phyloP scores from a whole-genome alignment of 768 basidiomycete genomes.

The Lentinula aciculospora region DNA sequence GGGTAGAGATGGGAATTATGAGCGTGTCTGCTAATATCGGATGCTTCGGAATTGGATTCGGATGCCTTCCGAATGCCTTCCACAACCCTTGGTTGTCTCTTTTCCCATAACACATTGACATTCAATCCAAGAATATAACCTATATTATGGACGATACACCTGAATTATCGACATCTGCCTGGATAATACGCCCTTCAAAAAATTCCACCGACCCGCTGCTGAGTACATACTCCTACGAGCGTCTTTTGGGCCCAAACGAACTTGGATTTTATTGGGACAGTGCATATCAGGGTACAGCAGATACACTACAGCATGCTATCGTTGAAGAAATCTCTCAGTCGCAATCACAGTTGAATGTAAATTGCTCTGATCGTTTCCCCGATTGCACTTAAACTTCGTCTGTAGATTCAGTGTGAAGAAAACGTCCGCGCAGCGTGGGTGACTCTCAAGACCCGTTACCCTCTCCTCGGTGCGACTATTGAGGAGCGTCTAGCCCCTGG shows the following conservation, averaged over 20 bases:
- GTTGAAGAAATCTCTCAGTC: conserved; percentile 10
- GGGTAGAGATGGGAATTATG: too few relatives aligned
- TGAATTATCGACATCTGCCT: not conserved
- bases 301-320: conserved; percentile 25
- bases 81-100: too few relatives aligned
- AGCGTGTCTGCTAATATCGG: not conserved
- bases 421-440: conserved; percentile 41
- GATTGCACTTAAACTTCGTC: conserved; percentile 3
- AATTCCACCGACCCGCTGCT: not conserved
- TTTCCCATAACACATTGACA: not conserved
- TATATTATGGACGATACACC: not conserved
- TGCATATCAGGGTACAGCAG: conserved; percentile 20
- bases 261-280: conserved; percentile 15
- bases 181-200: not conserved
- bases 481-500: conserved; percentile 14
- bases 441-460: conserved; percentile 40
- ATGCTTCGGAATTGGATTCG: not conserved
- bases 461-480: conserved; percentile 41
- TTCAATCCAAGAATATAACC: too few relatives aligned
- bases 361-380: conserved; percentile 10
- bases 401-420: conserved; percentile 7
- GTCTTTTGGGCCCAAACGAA: conserved; percentile 20
- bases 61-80: not conserved
- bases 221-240: conserved; percentile 12
- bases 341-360: conserved; percentile 4